Conservation (phyloP, 495 filamentous ascomycete species). For the Elasticomyces elasticus region DNA sequence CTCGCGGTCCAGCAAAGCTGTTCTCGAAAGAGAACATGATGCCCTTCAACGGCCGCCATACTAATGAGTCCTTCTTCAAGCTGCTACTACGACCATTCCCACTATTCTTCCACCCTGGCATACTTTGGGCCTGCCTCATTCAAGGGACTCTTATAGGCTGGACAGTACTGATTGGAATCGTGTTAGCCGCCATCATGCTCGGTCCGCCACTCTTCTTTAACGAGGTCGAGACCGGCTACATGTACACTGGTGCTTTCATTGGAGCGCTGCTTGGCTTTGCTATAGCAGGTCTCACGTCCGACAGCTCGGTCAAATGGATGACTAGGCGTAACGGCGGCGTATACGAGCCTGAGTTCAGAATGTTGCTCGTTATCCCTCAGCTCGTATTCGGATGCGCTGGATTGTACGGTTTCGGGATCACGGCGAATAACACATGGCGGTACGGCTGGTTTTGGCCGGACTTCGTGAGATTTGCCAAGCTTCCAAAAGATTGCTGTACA, state of each 20-base stretch:
- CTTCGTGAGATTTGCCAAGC: too few relatives aligned
- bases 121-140: slow-evolving; percentile 82
- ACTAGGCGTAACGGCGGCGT: slow-evolving; percentile 66
- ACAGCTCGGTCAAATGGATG: slow-evolving; percentile 59
- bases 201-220: slow-evolving; percentile 69
- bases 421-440: slow-evolving; percentile 43
- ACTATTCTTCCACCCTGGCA: slow-evolving; percentile 67
- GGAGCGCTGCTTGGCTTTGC: slow-evolving; percentile 71
- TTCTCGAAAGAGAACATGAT: slow-evolving; percentile 48
- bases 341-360: slow-evolving; percentile 86
- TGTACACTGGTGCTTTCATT: slow-evolving; percentile 79
- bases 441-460: slow-evolving; percentile 67
- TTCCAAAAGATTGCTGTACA: too few relatives aligned
- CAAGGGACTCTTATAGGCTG: slow-evolving; percentile 89
- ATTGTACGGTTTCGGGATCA: slow-evolving; percentile 74
- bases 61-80: slow-evolving; percentile 51
- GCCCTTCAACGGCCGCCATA: slow-evolving; percentile 74
- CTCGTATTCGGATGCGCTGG: slow-evolving; percentile 68
- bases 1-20: slow-evolving; percentile 29
- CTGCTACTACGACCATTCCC: slow-evolving; percentile 54
- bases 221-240: slow-evolving; percentile 75
- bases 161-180: slow-evolving; percentile 88
- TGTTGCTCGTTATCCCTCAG: slow-evolving; percentile 73
- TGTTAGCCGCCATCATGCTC: slow-evolving; percentile 73
- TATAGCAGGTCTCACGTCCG: slow-evolving; percentile 61